These are phyloP conservation scores for Zopfochytrium polystomum DNA, from an alignment of 371 early-diverging fungal species.

Conservation along the genomic window DNA sequence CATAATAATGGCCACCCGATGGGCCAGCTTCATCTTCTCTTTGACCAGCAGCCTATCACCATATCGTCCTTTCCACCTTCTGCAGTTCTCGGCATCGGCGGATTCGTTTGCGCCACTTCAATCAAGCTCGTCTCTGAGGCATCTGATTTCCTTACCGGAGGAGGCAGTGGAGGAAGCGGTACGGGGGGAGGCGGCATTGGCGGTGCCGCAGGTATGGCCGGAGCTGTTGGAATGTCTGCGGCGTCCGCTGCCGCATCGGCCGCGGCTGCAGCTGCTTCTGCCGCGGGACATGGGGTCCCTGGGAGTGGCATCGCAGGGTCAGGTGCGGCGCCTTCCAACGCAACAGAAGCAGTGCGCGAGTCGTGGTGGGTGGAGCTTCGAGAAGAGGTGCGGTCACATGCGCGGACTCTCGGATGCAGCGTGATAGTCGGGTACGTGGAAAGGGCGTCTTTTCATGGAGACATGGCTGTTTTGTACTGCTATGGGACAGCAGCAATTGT, in stretches of 20 bases:
- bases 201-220: too few species aligned
- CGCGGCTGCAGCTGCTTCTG: too few species aligned
- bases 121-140: slow-evolving; percentile 65
- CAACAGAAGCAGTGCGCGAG: slow-evolving; percentile 61
- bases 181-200: too few species aligned
- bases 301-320: too few species aligned
- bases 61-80: slow-evolving; percentile 59
- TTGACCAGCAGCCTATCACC: slow-evolving; percentile 39
- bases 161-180: too few species aligned
- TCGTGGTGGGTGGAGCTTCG: slow-evolving; percentile 75
- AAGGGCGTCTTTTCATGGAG: slow-evolving; percentile 57
- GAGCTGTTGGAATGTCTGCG: too few species aligned
- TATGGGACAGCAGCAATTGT: slow-evolving; percentile 65
- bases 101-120: slow-evolving; percentile 65
- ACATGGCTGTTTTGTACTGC: slow-evolving; percentile 62
- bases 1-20: too few species aligned
- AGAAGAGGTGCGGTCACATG: slow-evolving; percentile 70
- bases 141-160: too few species aligned
- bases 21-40: too few species aligned
- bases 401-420: slow-evolving; percentile 57
- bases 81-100: slow-evolving; percentile 60
- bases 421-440: slow-evolving; percentile 71
- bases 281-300: too few species aligned
- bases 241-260: too few species aligned
- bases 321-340: too few species aligned